Conservation (phyloP, 345 rosid genomes). For the Acer yangbiense region DNA sequence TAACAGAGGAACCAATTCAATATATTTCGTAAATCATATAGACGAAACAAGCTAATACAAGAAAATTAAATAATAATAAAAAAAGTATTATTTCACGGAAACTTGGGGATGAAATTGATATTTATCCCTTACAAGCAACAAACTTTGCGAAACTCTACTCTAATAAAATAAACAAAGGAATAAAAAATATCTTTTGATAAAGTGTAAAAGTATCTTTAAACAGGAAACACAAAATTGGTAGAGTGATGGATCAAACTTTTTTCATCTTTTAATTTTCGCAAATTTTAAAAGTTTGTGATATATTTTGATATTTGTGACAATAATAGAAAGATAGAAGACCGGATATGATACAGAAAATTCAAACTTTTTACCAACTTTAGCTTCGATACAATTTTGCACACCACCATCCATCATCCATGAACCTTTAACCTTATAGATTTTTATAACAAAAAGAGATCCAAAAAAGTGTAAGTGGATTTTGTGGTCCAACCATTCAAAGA, state of each 20-base stretch:
- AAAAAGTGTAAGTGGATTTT: neutral
- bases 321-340: neutral
- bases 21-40: no score
- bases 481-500: constrained; percentile 11
- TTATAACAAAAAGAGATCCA: neutral
- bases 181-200: no score
- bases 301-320: neutral
- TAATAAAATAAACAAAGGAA: neutral
- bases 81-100: no score
- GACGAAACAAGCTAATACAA: no score
- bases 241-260: neutral
- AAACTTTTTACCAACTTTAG: neutral
- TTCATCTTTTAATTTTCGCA: neutral
- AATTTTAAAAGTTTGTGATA: neutral
- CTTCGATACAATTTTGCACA: neutral
- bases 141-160: neutral
- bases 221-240: neutral
- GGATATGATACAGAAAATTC: neutral
- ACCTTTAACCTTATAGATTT: neutral
- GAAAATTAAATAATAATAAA: no score
- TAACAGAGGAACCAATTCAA: no score
- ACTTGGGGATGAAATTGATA: no score
- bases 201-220: neutral
- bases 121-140: neutral
- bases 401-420: neutral